Base-by-base conservation (phyloP, 116 monocot species). In the Zostera marina region DNA sequence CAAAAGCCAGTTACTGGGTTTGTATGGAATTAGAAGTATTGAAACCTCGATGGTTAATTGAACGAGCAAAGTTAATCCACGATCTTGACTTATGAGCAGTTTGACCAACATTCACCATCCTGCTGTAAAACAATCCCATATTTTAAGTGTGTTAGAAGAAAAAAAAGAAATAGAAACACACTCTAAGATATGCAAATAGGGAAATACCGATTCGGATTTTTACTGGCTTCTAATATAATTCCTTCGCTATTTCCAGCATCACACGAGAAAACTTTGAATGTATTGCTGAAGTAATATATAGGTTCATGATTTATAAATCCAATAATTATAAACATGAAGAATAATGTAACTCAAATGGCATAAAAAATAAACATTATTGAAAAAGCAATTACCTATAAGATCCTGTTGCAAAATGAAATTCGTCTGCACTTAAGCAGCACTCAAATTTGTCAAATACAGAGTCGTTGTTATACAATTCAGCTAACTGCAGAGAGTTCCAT, bases 371-470 rank as follows among this genome's bases (percentile, higher is more conserved):
- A 15, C 5, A 46, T 22, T 49, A n/a, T 15, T 26, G 8, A 60
- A 19, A 9, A 63, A 22, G 11, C 14, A 11, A 56, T 46, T 59
- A 85, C 81, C 85, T 77, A 65, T 85, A 85, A 49, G 85, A 77
- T 47, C 85, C 85, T 62, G 51, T 78, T 4, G 77, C 81, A 66
- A 78, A 85, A 44, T 78, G 63, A 53, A 21, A 43, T 19, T 81
- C 75, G 62, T 78, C 74, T 14, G 26, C 67, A 59, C 70, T 73
- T 24, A 81, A 45, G 74, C 79, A 84, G 63, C 79, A 84, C 19
- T 66, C 65, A 44, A 84, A 84, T 47, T 77, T 77, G 56, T 85
- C 78, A 58, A 85, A 85, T 49, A 85, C 72, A 13, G 63, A 56
- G 53, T 81, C 85, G 42, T 57, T 63, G 39, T 70, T 81, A 54